Percentiles rank a stretch among this genome's conserved stretches.
Evolutionary conservation across 2,329 filamentous ascomycete species (phyloP).

Genomic region (Aspergillus jensenii): DNA sequence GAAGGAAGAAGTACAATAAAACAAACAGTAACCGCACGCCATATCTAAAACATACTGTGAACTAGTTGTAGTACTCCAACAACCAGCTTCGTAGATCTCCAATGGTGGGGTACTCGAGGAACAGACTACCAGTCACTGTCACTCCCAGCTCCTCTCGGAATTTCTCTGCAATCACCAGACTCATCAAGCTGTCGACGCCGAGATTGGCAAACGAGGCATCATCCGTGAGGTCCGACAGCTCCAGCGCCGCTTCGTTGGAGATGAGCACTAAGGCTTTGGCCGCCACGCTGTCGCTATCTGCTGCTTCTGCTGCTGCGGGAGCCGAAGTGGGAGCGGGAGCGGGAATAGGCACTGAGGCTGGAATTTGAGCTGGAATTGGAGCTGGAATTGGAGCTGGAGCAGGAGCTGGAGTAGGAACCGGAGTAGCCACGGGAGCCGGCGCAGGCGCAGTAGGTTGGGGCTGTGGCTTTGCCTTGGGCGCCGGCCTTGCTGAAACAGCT

Average conservation of each 20-base stretch:
- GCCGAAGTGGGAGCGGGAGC: background rate
- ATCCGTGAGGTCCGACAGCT: constrained; percentile 23
- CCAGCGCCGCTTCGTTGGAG: constrained; percentile 27
- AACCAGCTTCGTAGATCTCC: constrained; percentile 19
- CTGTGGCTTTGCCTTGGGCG: background rate
- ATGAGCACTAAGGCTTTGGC: constrained; percentile 26
- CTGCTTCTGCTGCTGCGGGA: background rate
- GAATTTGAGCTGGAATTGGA: background rate
- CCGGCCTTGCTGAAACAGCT: background rate
- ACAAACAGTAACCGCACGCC: background rate
- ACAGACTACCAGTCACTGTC: constrained; percentile 24
- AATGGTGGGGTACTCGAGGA: constrained; percentile 24
- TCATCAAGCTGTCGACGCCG: constrained; percentile 39
- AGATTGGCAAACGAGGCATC: constrained; percentile 28
- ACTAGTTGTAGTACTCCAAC: constrained; percentile 15
- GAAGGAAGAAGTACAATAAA: background rate
- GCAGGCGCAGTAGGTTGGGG: background rate
- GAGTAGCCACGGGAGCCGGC: background rate
- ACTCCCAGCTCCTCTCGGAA: constrained; percentile 32
- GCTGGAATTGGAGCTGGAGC: background rate
- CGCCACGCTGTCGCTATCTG: background rate
- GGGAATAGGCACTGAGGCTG: background rate
- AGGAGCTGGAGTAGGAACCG: background rate
- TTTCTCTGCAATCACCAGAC: constrained; percentile 34
- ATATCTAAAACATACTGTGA: background rate